phyloP scores from a whole-genome alignment of 2,329 filamentous ascomycete species.

The Colletotrichum cuscutae region DNA sequence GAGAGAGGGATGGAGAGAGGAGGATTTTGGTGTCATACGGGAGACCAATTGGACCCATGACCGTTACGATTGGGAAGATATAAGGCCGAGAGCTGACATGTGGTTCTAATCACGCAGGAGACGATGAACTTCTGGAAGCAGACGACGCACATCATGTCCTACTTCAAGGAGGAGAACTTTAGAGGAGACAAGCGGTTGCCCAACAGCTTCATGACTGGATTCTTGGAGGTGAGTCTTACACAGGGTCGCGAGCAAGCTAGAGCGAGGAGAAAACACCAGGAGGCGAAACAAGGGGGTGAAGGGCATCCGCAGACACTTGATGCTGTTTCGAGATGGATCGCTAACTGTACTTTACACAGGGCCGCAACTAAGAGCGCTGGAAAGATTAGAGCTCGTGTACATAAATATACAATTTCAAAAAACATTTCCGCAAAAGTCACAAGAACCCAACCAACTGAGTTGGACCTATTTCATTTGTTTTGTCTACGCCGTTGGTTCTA shows the following conservation, averaged over 20 bases:
- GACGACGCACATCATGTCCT: conserved; percentile 93
- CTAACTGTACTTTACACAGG: conserved; percentile 19
- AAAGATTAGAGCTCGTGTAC: conserved; percentile 25
- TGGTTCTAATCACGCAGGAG: conserved; percentile 68
- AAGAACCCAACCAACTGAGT: conserved; percentile 5
- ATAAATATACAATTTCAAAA: conserved; percentile 26
- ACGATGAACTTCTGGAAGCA: conserved; percentile 99
- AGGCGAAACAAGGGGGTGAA: not conserved
- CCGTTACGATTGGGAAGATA: not conserved
- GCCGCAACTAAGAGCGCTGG: conserved; percentile 37
- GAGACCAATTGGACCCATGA: not conserved
- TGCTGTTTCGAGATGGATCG: not conserved
- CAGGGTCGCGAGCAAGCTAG: not conserved
- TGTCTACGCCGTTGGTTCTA: conserved; percentile 15
- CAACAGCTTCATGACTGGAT: conserved; percentile 90
- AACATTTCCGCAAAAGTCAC: conserved; percentile 7
- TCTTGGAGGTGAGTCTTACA: conserved; percentile 80
- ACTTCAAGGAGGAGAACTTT: conserved; percentile 87
- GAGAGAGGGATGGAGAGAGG: not conserved
- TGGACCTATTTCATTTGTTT: conserved; percentile 5
- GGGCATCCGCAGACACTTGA: not conserved
- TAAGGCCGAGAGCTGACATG: not conserved
- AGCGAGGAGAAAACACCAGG: not conserved
- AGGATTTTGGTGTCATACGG: not conserved
- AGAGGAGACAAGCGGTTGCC: conserved; percentile 83